phyloP scores from a whole-genome alignment of 306 rosid species.

The Canavalia gladiata region DNA sequence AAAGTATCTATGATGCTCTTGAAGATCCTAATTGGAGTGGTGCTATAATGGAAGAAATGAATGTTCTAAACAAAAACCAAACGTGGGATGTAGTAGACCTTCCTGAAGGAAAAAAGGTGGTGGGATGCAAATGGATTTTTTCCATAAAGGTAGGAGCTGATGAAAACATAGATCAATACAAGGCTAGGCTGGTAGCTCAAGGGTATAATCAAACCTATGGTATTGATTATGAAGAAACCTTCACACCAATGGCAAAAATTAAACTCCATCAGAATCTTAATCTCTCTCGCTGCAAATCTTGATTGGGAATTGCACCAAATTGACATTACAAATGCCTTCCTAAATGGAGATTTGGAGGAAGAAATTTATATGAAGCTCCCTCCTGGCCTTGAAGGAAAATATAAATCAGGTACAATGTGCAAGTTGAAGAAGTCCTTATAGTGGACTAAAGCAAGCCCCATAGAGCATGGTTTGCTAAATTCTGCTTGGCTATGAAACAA shows the following conservation, averaged over 20 bases:
- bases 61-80: background rate
- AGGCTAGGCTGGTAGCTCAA: too few relatives aligned
- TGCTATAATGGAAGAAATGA: background rate
- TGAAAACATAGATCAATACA: too few relatives aligned
- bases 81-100: background rate
- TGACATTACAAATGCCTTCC: background rate
- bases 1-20: too few relatives aligned
- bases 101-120: background rate
- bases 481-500: background rate
- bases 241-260: too few relatives aligned
- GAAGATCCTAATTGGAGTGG: background rate
- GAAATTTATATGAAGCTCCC: too few relatives aligned
- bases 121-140: background rate
- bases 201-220: too few relatives aligned
- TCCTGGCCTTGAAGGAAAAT: background rate
- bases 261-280: background rate
- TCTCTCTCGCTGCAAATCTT: background rate
- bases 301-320: background rate
- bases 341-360: background rate
- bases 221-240: too few relatives aligned
- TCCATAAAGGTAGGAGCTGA: too few relatives aligned
- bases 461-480: background rate
- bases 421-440: background rate
- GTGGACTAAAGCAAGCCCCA: background rate
- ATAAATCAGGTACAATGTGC: background rate